phyloP scores from a whole-genome alignment of 768 basidiomycete genomes.

The Hericium rajendrae region DNA sequence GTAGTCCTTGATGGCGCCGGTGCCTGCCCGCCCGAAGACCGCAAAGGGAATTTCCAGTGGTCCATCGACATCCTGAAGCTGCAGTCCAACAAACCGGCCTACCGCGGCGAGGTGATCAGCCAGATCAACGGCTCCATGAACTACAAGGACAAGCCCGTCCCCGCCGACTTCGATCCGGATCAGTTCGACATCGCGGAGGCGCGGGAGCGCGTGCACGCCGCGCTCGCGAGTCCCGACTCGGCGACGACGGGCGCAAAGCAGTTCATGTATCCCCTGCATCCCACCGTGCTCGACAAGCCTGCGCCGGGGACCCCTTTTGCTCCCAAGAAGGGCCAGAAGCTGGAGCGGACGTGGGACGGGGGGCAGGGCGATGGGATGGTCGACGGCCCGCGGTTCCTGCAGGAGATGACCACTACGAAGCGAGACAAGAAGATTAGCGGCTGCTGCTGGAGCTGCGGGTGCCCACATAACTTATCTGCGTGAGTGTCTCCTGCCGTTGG shows the following conservation, averaged over 20 bases:
- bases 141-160: neutral
- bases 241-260: neutral
- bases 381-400: neutral
- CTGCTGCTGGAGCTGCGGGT: slow-evolving; percentile 1
- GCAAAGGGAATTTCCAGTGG: neutral
- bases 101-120: neutral
- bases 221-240: slow-evolving; percentile 1
- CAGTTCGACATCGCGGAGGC: neutral
- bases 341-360: neutral
- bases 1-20: slow-evolving; percentile 1
- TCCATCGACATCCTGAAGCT: neutral
- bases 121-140: neutral
- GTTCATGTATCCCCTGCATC: neutral
- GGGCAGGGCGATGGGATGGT: neutral
- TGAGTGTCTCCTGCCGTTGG: neutral
- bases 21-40: slow-evolving; percentile 1
- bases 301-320: neutral
- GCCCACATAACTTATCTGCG: neutral
- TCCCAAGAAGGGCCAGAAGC: neutral
- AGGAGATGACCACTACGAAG: neutral
- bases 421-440: neutral
- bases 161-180: neutral
- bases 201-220: slow-evolving; percentile 1
- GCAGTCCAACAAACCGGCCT: neutral
- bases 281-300: neutral